Evolutionary conservation across 352 stramenopile genomes (phyloP).

Genomic region (Aphanomyces astaci): DNA sequence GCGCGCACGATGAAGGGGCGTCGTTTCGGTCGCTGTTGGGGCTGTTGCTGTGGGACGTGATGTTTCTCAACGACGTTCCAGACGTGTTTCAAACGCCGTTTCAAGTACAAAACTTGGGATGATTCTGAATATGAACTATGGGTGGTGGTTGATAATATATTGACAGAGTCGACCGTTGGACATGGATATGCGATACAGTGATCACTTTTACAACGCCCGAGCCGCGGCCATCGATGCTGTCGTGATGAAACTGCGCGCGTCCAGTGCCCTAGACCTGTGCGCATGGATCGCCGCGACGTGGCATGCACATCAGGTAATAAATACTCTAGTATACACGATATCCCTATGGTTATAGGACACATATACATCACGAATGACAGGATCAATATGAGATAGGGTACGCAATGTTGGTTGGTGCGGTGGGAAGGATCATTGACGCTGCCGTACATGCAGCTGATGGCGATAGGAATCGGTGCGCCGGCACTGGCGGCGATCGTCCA

Average conservation of each 20-base stretch:
- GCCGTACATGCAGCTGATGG: neutral
- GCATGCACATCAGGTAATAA: neutral
- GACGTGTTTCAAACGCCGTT: slow-evolving; percentile 85
- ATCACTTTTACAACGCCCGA: slow-evolving; percentile 6
- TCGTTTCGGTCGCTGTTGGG: slow-evolving; percentile 70
- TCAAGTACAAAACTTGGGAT: slow-evolving; percentile 43
- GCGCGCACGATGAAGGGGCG: slow-evolving; percentile 74
- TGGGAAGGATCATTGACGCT: neutral
- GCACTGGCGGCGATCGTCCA: neutral
- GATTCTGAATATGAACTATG: too few relatives aligned
- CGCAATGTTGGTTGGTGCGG: neutral
- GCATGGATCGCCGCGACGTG: neutral
- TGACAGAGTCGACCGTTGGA: slow-evolving; percentile 7
- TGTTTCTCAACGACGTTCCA: slow-evolving; percentile 58
- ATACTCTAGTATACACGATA: neutral
- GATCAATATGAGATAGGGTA: neutral
- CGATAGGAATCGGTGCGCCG: neutral
- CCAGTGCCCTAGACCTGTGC: neutral
- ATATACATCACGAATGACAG: too few relatives aligned
- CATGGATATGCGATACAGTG: slow-evolving; percentile 5
- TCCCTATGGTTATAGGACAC: too few relatives aligned
- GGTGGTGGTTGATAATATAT: neutral
- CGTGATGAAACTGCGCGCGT: slow-evolving; percentile 5
- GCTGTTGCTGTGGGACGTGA: slow-evolving; percentile 82
- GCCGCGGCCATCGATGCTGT: slow-evolving; percentile 1